phyloP scores from a whole-genome alignment of 495 filamentous ascomycete species.

The Neohortaea acidophila region DNA sequence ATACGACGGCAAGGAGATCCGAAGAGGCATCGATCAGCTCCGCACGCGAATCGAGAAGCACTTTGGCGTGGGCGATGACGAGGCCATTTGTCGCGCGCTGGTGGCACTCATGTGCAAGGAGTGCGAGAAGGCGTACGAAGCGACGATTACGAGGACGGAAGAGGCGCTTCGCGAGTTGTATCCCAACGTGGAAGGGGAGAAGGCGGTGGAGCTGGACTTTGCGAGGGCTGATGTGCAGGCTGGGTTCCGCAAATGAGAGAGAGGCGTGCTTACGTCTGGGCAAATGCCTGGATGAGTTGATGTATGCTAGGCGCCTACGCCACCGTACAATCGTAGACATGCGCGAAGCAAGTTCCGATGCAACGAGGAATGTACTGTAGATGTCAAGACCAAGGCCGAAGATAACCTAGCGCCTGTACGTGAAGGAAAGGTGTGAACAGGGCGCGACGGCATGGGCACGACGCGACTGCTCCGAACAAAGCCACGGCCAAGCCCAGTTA shows the following conservation, averaged over 20 bases:
- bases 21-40: slow-evolving; percentile 69
- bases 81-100: slow-evolving; percentile 46
- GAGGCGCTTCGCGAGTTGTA: slow-evolving; percentile 49
- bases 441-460: too few species aligned
- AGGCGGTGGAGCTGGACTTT: slow-evolving; percentile 37
- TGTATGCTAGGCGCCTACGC: too few species aligned
- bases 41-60: slow-evolving; percentile 90
- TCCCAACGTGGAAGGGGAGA: slow-evolving; percentile 33
- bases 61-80: slow-evolving; percentile 76
- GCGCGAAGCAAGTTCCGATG: too few species aligned
- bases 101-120: slow-evolving; percentile 65
- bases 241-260: slow-evolving; percentile 33
- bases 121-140: slow-evolving; percentile 64
- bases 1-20: slow-evolving; percentile 69
- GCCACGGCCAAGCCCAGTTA: too few species aligned
- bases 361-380: too few species aligned
- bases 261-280: too few species aligned
- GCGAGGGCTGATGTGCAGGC: slow-evolving; percentile 29
- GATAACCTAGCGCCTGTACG: too few species aligned
- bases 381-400: too few species aligned
- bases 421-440: too few species aligned
- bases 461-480: too few species aligned
- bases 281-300: too few species aligned
- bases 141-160: slow-evolving; percentile 54
- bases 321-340: too few species aligned